Percentiles rank a stretch among this genome's conserved stretches.
Conservation (phyloP, 164 flowering plant genomes). For the Brasenia schreberi region DNA sequence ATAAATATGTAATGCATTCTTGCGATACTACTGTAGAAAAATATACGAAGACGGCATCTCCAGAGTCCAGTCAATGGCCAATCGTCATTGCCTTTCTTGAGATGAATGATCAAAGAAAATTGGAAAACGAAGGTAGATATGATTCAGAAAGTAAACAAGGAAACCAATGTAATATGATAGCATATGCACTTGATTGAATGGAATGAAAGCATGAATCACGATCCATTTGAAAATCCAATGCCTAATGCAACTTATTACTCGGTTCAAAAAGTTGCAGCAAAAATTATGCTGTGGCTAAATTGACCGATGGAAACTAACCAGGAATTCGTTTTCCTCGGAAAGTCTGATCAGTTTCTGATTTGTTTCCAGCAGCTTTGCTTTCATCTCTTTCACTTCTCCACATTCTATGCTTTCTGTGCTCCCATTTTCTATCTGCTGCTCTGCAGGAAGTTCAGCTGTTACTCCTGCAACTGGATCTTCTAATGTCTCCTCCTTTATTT, state of each 20-base stretch:
- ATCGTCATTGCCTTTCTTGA: too few relatives aligned
- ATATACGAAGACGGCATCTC: too few relatives aligned
- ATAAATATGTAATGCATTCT: too few relatives aligned
- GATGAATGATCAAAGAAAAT: too few relatives aligned
- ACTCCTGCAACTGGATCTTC: neutral
- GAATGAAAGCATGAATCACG: too few relatives aligned
- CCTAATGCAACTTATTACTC: neutral
- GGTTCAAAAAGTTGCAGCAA: too few relatives aligned
- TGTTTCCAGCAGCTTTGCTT: neutral
- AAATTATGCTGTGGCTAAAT: too few relatives aligned
- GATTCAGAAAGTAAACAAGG: too few relatives aligned
- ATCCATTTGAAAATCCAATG: neutral
- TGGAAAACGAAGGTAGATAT: too few relatives aligned
- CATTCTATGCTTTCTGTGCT: neutral
- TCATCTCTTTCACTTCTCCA: neutral
- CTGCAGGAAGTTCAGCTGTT: neutral
- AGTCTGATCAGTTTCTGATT: neutral
- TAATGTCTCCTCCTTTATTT: neutral
- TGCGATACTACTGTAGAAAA: too few relatives aligned
- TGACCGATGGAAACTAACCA: neutral
- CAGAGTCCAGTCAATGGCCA: too few relatives aligned
- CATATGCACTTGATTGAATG: too few relatives aligned
- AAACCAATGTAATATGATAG: neutral
- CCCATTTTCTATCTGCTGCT: neutral
- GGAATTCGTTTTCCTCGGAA: neutral